These are phyloP conservation scores for Butyriboletus loyo DNA, from an alignment of 768 basidiomycete species.

Conservation along the genomic window DNA sequence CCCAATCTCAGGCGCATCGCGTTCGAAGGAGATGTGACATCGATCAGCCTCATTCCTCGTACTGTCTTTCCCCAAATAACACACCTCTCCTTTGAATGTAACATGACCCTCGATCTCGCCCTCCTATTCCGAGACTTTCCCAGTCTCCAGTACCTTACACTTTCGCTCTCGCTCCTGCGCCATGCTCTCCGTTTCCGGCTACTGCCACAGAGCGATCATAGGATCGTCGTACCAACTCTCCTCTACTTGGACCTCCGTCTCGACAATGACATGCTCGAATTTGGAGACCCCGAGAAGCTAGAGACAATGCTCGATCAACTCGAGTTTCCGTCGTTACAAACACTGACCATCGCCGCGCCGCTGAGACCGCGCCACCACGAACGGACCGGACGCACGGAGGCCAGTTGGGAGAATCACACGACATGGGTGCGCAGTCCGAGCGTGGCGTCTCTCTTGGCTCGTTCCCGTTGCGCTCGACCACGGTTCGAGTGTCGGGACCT, in stretches of 20 bases:
- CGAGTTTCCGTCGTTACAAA: constrained; percentile 18
- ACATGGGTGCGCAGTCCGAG: constrained; percentile 17
- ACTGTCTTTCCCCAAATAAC: constrained; percentile 18
- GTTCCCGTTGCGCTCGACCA: constrained; percentile 4
- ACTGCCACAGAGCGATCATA: constrained; percentile 1
- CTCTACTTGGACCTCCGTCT: constrained; percentile 16
- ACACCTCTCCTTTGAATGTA: constrained; percentile 22
- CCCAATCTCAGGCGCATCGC: constrained; percentile 17
- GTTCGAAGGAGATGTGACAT: constrained; percentile 11
- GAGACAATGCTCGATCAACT: constrained; percentile 20
- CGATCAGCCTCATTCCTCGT: constrained; percentile 16
- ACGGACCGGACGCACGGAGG: neutral
- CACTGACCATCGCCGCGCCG: constrained; percentile 10
- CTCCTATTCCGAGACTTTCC: constrained; percentile 18
- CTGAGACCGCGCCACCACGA: neutral
- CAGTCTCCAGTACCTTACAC: constrained; percentile 13
- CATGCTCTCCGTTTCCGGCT: constrained; percentile 9
- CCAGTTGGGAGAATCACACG: neutral
- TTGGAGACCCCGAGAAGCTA: constrained; percentile 18
- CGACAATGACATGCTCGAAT: constrained; percentile 19
- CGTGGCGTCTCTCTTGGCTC: constrained; percentile 12
- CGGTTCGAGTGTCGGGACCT: constrained; percentile 8
- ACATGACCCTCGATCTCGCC: constrained; percentile 17
- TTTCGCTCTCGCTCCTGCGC: constrained; percentile 12
- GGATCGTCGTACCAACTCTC: constrained; percentile 6